These are phyloP conservation scores for Fraxinus sp. DNA, from an alignment of 305 asterid species.

Conservation along the genomic window DNA sequence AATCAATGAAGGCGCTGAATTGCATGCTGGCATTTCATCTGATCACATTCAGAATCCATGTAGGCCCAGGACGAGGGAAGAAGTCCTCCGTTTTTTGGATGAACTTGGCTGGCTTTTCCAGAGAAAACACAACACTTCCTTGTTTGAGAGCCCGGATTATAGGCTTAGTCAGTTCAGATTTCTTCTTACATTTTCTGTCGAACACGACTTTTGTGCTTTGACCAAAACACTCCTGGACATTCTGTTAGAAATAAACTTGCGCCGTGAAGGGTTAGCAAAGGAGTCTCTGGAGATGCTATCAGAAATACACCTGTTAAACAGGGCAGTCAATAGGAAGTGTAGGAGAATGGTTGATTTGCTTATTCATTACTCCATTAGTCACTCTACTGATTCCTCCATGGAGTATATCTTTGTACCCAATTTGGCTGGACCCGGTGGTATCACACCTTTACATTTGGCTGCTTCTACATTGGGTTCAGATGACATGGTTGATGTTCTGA, in stretches of 20 bases:
- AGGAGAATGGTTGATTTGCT: slow-evolving; percentile 65
- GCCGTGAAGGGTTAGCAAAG: slow-evolving; percentile 40
- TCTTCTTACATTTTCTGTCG: slow-evolving; percentile 69
- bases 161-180: slow-evolving; percentile 56
- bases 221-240: slow-evolving; percentile 61
- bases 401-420: slow-evolving; percentile 55
- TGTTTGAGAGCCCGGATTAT: slow-evolving; percentile 51
- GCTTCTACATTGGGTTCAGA: slow-evolving; percentile 61
- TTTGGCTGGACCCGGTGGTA: slow-evolving; percentile 80
- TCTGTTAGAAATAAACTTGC: slow-evolving; percentile 58
- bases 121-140: slow-evolving; percentile 50
- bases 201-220: slow-evolving; percentile 61
- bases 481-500: slow-evolving; percentile 64
- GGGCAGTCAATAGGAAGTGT: slow-evolving; percentile 71
- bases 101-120: slow-evolving; percentile 92
- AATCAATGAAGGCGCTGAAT: slow-evolving; percentile 34
- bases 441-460: slow-evolving; percentile 84
- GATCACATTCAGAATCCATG: slow-evolving; percentile 31
- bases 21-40: slow-evolving; percentile 19
- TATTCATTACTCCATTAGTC: slow-evolving; percentile 43
- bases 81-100: slow-evolving; percentile 58
- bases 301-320: slow-evolving; percentile 68
- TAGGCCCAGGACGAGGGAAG: slow-evolving; percentile 43
- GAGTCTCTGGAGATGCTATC: slow-evolving; percentile 68
- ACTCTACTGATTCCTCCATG: slow-evolving; percentile 35